These are phyloP conservation scores for Miscanthus lutarioriparius DNA, from an alignment of 176 grass and related monocot genomes.

Conservation along the genomic window DNA sequence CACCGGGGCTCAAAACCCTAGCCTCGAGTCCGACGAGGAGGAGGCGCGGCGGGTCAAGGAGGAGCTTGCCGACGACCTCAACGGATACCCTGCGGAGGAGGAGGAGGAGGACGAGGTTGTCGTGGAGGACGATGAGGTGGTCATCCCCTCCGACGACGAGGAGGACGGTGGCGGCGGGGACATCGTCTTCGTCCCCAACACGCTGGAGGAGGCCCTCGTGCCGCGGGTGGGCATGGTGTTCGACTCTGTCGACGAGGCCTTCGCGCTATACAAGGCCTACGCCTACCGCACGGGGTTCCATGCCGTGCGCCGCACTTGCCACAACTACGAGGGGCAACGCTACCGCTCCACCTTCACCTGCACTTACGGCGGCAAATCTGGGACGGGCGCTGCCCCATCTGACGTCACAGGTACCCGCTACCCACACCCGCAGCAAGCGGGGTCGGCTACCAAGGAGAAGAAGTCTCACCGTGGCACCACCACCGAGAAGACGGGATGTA, in stretches of 20 bases:
- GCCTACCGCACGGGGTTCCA: constrained; percentile 74
- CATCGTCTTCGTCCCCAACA: constrained; percentile 37
- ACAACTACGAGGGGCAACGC: constrained; percentile 73
- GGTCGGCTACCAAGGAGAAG: constrained; percentile 23
- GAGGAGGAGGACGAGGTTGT: constrained; percentile 38
- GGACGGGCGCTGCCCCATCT: not conserved
- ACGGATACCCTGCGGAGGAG: constrained; percentile 43
- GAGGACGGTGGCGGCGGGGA: constrained; percentile 11
- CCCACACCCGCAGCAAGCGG: constrained; percentile 44
- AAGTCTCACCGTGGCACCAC: constrained; percentile 36
- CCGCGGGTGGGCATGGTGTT: constrained; percentile 59
- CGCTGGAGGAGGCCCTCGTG: constrained; percentile 58
- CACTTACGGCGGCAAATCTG: constrained; percentile 58
- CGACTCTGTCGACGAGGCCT: constrained; percentile 78
- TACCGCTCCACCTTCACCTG: constrained; percentile 87
- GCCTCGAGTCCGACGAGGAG: constrained; percentile 27
- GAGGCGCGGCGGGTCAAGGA: constrained; percentile 43
- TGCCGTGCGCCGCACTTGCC: constrained; percentile 69
- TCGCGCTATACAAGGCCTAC: constrained; percentile 71
- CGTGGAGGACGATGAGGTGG: constrained; percentile 38
- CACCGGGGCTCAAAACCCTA: constrained; percentile 49
- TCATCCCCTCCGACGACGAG: constrained; percentile 44
- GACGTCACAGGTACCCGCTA: constrained; percentile 29
- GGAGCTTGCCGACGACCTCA: constrained; percentile 51
- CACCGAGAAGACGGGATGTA: constrained; percentile 69